phyloP scores from a whole-genome alignment of 2,329 filamentous ascomycete species.

The Hypoxylon sp. region DNA sequence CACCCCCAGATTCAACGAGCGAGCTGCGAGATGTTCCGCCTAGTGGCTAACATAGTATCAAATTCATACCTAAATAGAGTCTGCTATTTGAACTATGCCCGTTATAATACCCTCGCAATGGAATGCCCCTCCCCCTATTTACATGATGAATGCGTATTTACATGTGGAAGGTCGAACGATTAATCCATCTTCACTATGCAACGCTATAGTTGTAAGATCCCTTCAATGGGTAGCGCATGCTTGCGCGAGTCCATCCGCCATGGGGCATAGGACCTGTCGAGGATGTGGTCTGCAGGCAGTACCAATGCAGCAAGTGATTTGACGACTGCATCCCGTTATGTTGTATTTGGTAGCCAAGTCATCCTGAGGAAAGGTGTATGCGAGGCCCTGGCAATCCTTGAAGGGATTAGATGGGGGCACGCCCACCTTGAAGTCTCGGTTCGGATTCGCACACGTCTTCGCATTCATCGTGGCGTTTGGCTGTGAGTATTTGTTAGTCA shows the following conservation, averaged over 20 bases:
- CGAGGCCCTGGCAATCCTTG: slow-evolving; percentile 36
- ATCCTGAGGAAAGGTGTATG: slow-evolving; percentile 47
- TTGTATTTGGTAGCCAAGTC: slow-evolving; percentile 41
- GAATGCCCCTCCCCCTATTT: not conserved
- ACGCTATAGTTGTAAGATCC: not conserved
- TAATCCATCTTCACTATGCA: slow-evolving; percentile 1
- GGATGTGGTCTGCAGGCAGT: slow-evolving; percentile 45
- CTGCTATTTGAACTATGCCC: not conserved
- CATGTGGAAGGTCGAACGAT: not conserved
- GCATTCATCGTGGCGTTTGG: slow-evolving; percentile 31
- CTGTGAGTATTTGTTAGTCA: slow-evolving; percentile 31
- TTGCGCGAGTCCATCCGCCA: slow-evolving; percentile 19
- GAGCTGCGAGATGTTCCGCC: slow-evolving; percentile 36
- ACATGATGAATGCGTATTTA: not conserved
- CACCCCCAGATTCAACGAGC: slow-evolving; percentile 20
- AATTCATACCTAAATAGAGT: slow-evolving; percentile 5
- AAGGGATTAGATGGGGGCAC: slow-evolving; percentile 36
- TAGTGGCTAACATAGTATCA: slow-evolving; percentile 16
- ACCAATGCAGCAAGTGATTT: slow-evolving; percentile 46
- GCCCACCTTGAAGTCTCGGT: slow-evolving; percentile 24
- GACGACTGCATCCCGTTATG: slow-evolving; percentile 39
- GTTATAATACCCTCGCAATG: not conserved
- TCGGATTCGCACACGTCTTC: slow-evolving; percentile 45
- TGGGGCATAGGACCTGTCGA: slow-evolving; percentile 40
- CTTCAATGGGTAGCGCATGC: slow-evolving; percentile 16